These are phyloP conservation scores for Acer negundo DNA, from an alignment of 345 rosid genomes.

Conservation along the genomic window DNA sequence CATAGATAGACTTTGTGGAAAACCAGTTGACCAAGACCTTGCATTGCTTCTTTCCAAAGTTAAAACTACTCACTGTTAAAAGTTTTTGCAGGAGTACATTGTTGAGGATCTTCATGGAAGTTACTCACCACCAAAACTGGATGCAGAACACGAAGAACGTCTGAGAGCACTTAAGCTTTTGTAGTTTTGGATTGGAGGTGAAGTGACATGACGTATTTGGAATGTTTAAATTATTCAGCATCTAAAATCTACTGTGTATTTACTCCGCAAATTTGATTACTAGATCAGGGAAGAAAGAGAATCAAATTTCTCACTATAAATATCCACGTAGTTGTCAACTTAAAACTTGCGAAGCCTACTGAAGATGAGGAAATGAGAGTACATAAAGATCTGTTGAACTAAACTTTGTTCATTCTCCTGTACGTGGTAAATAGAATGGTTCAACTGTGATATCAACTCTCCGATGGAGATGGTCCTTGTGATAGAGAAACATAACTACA, in stretches of 20 bases:
- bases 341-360: neutral
- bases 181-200: slow-evolving; percentile 28
- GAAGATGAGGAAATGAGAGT: neutral
- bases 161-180: slow-evolving; percentile 80
- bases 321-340: neutral
- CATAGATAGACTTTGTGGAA: no score
- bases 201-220: neutral
- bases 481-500: neutral
- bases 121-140: slow-evolving; percentile 80
- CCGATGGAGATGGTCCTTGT: neutral
- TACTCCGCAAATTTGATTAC: neutral
- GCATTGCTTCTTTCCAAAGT: neutral
- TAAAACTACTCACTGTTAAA: neutral
- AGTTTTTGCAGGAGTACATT: slow-evolving; percentile 62
- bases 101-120: slow-evolving; percentile 92
- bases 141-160: slow-evolving; percentile 73
- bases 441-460: neutral
- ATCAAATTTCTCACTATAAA: neutral
- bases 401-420: neutral
- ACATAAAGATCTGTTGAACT: neutral
- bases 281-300: neutral
- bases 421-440: neutral
- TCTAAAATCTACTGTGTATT: slow-evolving; percentile 11
- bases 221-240: slow-evolving; percentile 19
- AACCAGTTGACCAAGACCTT: neutral